phyloP scores from a whole-genome alignment of 176 grass and related monocot species.

The Puya raimondii region DNA sequence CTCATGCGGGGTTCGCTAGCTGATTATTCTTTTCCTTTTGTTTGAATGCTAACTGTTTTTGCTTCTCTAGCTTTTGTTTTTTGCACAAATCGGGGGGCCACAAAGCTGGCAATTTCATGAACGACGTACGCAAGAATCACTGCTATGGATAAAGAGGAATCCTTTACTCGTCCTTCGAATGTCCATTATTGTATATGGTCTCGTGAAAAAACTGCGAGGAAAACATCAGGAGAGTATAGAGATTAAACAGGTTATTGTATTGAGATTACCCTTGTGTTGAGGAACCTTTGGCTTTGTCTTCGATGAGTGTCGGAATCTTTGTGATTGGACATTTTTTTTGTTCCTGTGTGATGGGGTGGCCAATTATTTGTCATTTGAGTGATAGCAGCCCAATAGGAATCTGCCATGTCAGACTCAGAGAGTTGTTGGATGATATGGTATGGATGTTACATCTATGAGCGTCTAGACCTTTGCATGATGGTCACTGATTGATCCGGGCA shows the following conservation, averaged over 20 bases:
- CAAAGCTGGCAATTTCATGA: neutral
- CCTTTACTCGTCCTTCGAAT: neutral
- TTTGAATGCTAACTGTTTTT: neutral
- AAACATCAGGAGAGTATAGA: neutral
- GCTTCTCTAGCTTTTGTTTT: neutral
- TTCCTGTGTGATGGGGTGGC: neutral
- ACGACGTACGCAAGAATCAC: neutral
- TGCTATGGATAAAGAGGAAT: neutral
- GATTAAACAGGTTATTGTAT: neutral
- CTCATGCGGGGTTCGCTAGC: neutral
- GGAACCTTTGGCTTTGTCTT: neutral
- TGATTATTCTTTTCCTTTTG: slow-evolving; percentile 1
- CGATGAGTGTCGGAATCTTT: neutral
- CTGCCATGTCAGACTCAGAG: neutral
- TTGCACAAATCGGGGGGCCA: neutral
- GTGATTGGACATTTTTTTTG: neutral
- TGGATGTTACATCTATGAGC: no score
- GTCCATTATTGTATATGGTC: neutral
- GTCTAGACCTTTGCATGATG: no score
- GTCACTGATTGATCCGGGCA: no score
- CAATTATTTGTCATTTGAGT: neutral
- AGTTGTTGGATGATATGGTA: neutral
- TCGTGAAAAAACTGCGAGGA: neutral
- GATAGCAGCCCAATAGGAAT: neutral
- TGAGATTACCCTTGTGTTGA: neutral